Evolutionary conservation across 345 rosid genomes (phyloP).

Genomic region (Brassica incana): DNA sequence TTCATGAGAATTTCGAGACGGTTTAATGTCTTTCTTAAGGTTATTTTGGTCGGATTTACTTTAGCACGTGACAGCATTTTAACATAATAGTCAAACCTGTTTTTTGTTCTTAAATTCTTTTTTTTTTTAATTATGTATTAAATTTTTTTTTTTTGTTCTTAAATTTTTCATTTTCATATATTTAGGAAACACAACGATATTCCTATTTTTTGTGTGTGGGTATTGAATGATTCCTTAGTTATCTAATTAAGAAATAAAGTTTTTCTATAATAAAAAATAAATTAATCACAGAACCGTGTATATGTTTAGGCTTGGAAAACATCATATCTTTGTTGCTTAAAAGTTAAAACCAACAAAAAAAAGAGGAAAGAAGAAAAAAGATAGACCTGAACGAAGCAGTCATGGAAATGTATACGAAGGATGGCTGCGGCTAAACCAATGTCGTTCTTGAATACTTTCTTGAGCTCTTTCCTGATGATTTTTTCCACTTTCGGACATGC

Average conservation of each 20-base stretch:
- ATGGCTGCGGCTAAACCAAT: constrained; percentile 91
- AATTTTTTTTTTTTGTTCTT: background rate
- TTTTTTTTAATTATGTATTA: no score
- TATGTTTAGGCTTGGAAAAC: background rate
- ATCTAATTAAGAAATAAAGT: background rate
- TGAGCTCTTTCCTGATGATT: constrained; percentile 53
- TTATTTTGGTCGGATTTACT: constrained; percentile 8
- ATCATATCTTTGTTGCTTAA: background rate
- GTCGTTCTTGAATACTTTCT: constrained; percentile 62
- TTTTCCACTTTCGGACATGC: constrained; percentile 70
- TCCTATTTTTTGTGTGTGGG: background rate
- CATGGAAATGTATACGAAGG: constrained; percentile 90
- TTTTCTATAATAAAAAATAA: background rate
- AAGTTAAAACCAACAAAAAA: background rate
- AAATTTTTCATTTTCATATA: background rate
- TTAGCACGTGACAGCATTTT: background rate
- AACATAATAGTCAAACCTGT: background rate
- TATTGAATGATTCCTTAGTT: background rate
- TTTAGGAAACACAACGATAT: background rate
- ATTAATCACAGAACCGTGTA: background rate
- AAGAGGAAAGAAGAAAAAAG: background rate
- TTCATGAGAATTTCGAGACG: background rate
- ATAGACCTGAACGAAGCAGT: constrained; percentile 85
- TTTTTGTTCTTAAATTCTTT: background rate
- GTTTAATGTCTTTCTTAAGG: background rate